Evolutionary conservation across 352 stramenopile species (phyloP), one percentile per base, ranked within the genome.

Genomic region (Thalassiosira hispida): DNA sequence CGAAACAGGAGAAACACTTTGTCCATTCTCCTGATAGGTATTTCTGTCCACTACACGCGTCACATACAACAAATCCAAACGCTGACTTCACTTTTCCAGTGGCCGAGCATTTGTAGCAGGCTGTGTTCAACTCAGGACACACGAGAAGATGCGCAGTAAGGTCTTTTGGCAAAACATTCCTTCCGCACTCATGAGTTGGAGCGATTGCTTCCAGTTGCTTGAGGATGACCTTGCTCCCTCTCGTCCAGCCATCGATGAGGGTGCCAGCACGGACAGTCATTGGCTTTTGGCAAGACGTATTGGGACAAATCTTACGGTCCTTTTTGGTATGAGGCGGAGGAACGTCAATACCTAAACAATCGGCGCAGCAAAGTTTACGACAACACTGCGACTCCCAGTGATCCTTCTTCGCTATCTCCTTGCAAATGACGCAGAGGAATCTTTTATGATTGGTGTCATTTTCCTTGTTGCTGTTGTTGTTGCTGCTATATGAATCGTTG

Each of bases 1-100:
- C 57, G 18, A 40, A 20, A 18, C 57, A 66, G 35, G 49, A 23
- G 42, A 31, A 66, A 53, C 57, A 66, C 29, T 52, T 18, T 22
- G 57, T 57, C 49, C 49, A 57, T 8, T 57, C 22, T 29, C 49
- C 49, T 12, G n/a, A 5, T 6, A 57, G 16, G n/a, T 31, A 25
- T 57, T 57, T 57, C 5, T 8, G n/a, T 12, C 49, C 49, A 31
- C 23, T 2, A 57, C 49, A 57, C 8, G 16, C 20, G 22, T 57
- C 18, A 27, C 49, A 57, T 57, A 31, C 8, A 1, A 57, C 3
- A 38, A 9, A 31, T 3, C 49, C 22, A 12, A 16, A 31, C 14
- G 12, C 29, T 31, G 49, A 9, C 8, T 16, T 57, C 8, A 29
- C 25, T 57, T 27, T 57, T 2, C 49, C 49, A 8, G 5, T 9